Conservation (phyloP, 257 asterid genomes). For the Coffea canephora region DNA sequence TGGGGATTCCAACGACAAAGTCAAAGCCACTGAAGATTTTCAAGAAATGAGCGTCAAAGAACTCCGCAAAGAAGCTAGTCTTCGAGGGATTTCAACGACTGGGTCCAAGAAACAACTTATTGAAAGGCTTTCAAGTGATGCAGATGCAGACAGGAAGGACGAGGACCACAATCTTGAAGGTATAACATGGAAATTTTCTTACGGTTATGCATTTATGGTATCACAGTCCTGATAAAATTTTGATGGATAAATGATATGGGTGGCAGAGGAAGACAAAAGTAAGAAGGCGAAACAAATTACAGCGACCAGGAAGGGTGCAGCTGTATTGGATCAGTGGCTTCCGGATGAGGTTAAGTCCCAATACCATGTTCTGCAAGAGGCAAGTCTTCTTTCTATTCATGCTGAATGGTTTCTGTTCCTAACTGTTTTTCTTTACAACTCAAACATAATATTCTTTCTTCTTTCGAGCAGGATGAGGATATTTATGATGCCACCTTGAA, state of each 20-base stretch:
- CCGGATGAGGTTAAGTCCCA: conserved; percentile 72
- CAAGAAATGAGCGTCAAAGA: conserved; percentile 57
- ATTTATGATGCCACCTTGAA: conserved; percentile 89
- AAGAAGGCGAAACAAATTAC: conserved; percentile 50
- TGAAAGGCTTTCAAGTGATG: conserved; percentile 53
- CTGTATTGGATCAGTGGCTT: conserved; percentile 73
- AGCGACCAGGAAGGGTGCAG: conserved; percentile 76
- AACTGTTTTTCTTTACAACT: neutral
- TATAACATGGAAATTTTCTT: neutral
- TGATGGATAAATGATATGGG: neutral
- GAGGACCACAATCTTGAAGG: conserved; percentile 35
- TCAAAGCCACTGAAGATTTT: conserved; percentile 50
- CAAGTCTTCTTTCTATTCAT: conserved; percentile 23
- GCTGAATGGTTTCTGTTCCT: neutral
- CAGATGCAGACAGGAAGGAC: conserved; percentile 21
- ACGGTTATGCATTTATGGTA: neutral
- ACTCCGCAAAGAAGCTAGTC: conserved; percentile 62
- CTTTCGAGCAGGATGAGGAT: conserved; percentile 56
- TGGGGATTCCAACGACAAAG: conserved; percentile 34
- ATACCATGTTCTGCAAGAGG: conserved; percentile 81
- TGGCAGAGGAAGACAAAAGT: conserved; percentile 11
- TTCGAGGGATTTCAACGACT: conserved; percentile 46
- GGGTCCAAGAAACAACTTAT: conserved; percentile 76
- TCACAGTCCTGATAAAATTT: neutral
- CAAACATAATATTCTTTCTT: conserved; percentile 3